Base-by-base conservation (phyloP, 2,329 filamentous ascomycete genomes). In the Clonostachys sp. region DNA sequence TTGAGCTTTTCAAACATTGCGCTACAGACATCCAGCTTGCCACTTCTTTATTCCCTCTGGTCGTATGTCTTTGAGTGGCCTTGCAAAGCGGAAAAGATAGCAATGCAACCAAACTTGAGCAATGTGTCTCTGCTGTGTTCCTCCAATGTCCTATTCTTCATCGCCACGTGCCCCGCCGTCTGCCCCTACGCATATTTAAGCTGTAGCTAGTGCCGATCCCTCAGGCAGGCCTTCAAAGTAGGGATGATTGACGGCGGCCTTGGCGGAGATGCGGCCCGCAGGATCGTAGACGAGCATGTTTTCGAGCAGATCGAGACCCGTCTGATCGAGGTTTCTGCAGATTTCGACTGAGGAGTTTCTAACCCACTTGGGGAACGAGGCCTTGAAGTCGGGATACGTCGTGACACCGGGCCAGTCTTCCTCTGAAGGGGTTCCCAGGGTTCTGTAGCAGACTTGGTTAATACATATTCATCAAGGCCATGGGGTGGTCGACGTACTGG, bases 351-450 rank as follows among this genome's bases (percentile, higher is more conserved):
- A 76, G 50, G 80, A 75, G 60, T 91, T 86, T 48, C 89, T 83
- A 57, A 79, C 77, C 91, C 91, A 96, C 71, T 95, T 95, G 54
- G 91, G 91, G 70, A 96, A 96, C 4, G 88, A 91, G 30, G 87
- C 67, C 70, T 96, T 96, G 78, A 91, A 96, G 67, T 96, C 91
- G 41, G 91, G 91, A 72, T 95, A 95, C 8, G 88, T 91, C 14
- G 89, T 94, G 49, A 96, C 90, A 51, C 91, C 91, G 34, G 91
- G 91, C 91, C 91, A 96, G 49, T 83, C 77, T 8, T 82, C 75
- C 63, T 96, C 91, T 47, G 83, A 82, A 5, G 91, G 91, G 5
- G 91, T 96, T 54, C 91, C 90, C 38, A 96, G 81, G 35, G 90
- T 69, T 50, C 85, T 87, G 51, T 30, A 30, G 34, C 9, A 30